A percentile compares a stretch with the other conserved stretches of the same genome.
Conservation (phyloP, 1,284 basidiomycete species). For the Lignosus rhinocerotis region DNA sequence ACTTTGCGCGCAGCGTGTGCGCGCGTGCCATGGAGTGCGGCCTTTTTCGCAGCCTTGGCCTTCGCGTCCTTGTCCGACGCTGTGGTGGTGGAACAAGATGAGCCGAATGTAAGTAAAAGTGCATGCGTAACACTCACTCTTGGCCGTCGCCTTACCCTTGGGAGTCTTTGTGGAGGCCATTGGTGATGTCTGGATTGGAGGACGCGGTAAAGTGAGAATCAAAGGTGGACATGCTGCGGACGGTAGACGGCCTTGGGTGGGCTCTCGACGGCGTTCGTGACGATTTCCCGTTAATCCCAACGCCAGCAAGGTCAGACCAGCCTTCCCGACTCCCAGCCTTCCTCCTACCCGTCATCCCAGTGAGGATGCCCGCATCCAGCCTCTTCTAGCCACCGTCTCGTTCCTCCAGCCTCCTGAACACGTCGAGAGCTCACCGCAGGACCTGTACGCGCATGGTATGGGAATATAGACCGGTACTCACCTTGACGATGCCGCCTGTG, state of each 20-base stretch:
- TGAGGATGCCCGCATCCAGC: slow-evolving; percentile 21
- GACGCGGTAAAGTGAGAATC: background rate
- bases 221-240: background rate
- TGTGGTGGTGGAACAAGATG: slow-evolving; percentile 2
- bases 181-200: slow-evolving; percentile 22
- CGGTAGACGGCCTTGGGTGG: background rate
- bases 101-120: background rate
- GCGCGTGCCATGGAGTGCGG: slow-evolving; percentile 86
- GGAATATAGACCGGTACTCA: slow-evolving; percentile 16
- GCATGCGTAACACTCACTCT: slow-evolving; percentile 40
- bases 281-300: background rate
- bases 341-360: slow-evolving; percentile 20
- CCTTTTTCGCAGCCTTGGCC: slow-evolving; percentile 96
- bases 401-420: slow-evolving; percentile 4
- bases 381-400: slow-evolving; percentile 4
- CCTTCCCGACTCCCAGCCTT: background rate
- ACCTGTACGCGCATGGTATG: slow-evolving; percentile 14
- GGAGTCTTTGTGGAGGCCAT: slow-evolving; percentile 67
- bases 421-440: slow-evolving; percentile 12
- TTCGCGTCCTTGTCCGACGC: slow-evolving; percentile 60
- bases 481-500: slow-evolving; percentile 26
- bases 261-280: background rate
- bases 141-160: slow-evolving; percentile 60
- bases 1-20: slow-evolving; percentile 82
- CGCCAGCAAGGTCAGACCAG: background rate